phyloP scores from a whole-genome alignment of 495 filamentous ascomycete species.

The Pseudomonodictys pantanalensis region DNA sequence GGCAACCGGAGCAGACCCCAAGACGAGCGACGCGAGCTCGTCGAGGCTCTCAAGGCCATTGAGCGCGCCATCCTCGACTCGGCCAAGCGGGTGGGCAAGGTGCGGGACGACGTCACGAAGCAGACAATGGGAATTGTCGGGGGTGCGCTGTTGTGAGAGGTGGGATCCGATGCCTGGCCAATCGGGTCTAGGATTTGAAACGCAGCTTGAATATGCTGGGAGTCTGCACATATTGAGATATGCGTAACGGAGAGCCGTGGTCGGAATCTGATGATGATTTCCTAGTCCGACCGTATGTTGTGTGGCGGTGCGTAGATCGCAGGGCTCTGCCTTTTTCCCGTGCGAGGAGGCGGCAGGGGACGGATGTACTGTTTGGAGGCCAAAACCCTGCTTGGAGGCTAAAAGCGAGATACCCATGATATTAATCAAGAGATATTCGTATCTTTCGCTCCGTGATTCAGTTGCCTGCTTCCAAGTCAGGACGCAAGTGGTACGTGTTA shows the following conservation, averaged over 20 bases:
- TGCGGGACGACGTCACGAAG: conserved; percentile 68
- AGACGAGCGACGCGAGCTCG: conserved; percentile 58
- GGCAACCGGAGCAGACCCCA: conserved; percentile 46
- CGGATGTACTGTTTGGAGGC: no score
- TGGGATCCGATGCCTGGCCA: neutral
- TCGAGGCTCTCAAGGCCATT: conserved; percentile 69
- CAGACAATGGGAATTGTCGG: conserved; percentile 28
- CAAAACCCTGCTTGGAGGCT: neutral
- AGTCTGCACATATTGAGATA: no score
- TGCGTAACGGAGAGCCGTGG: no score
- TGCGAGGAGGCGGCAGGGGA: no score
- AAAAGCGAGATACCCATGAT: neutral
- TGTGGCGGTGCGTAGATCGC: no score
- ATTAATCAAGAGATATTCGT: neutral
- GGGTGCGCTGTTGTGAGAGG: conserved; percentile 4
- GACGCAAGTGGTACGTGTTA: no score
- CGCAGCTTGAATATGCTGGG: neutral
- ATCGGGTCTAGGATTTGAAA: neutral
- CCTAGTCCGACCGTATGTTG: no score
- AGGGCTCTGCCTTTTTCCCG: no score
- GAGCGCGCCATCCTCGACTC: conserved; percentile 75
- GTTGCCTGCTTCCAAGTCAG: neutral
- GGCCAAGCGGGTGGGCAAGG: conserved; percentile 64
- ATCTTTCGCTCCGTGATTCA: neutral
- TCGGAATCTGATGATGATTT: no score